A percentile compares a stretch with the other conserved stretches of the same genome.
phyloP scores from a whole-genome alignment of 768 basidiomycete genomes.

The Auricularia heimuer region DNA sequence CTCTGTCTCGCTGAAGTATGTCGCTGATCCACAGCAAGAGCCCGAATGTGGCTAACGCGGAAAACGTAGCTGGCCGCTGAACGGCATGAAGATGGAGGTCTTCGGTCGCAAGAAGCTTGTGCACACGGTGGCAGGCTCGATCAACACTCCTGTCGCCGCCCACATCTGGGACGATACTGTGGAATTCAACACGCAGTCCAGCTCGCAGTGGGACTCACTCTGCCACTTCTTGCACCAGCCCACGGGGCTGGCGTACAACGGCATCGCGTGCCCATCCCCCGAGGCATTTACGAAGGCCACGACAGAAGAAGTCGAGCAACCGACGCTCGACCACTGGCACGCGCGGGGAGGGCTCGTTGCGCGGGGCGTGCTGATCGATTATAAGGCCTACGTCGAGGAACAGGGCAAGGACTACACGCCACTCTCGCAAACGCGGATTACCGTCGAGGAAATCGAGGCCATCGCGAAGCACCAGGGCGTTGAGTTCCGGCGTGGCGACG shows the following conservation, averaged over 20 bases:
- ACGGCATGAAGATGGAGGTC: not conserved
- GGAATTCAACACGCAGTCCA: conserved; percentile 49
- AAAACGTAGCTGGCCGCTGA: not conserved
- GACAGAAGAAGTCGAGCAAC: not conserved
- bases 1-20: conserved; percentile 30
- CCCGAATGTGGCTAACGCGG: not conserved
- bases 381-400: conserved; percentile 43
- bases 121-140: conserved; percentile 9
- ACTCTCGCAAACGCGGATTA: conserved; percentile 45
- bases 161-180: conserved; percentile 7
- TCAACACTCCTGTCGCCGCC: conserved; percentile 13
- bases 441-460: conserved; percentile 44
- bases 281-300: not conserved
- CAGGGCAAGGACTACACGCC: conserved; percentile 39
- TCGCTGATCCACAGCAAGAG: conserved; percentile 8
- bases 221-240: conserved; percentile 42
- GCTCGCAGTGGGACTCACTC: conserved; percentile 62
- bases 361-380: conserved; percentile 56
- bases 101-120: conserved; percentile 19
- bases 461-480: conserved; percentile 52
- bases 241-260: conserved; percentile 3
- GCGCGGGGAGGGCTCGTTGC: conserved; percentile 40
- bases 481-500: conserved; percentile 47
- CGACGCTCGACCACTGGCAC: not conserved
- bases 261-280: not conserved